Conservation (phyloP, 495 filamentous ascomycete genomes). For the Aspergillus heteromorphus region DNA sequence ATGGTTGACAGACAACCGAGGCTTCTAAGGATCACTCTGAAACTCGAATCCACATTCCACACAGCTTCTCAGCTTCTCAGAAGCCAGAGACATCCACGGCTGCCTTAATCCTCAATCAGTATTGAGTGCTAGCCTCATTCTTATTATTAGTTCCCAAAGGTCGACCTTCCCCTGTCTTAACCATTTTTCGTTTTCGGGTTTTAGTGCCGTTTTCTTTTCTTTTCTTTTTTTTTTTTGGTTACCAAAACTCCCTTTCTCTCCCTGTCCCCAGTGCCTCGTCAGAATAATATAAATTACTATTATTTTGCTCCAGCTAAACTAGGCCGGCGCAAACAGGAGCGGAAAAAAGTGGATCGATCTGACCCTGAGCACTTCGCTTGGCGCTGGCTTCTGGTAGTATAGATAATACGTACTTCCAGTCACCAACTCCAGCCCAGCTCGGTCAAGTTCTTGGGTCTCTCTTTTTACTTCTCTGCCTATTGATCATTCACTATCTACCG, state of each 20-base stretch:
- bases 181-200: neutral
- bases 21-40: conserved; percentile 6
- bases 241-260: neutral
- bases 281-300: conserved; percentile 1
- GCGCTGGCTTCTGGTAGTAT: conserved; percentile 9
- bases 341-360: conserved; percentile 25
- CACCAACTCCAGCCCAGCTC: conserved; percentile 7
- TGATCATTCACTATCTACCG: neutral
- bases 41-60: conserved; percentile 9
- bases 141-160: neutral
- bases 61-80: neutral
- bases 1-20: conserved; percentile 5
- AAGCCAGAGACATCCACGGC: neutral
- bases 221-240: conserved; percentile 3
- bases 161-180: neutral
- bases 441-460: neutral
- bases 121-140: conserved; percentile 1
- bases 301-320: conserved; percentile 8
- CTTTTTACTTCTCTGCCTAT: neutral
- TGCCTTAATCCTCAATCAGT: conserved; percentile 1
- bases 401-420: conserved; percentile 9
- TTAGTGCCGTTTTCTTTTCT: neutral
- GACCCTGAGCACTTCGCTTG: conserved; percentile 20
- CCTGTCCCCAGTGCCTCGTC: neutral
- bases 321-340: conserved; percentile 10